A percentile compares a stretch with the other conserved stretches of the same genome.
Conservation (phyloP, 2,329 filamentous ascomycete species). For the Blastomyces silverae region DNA sequence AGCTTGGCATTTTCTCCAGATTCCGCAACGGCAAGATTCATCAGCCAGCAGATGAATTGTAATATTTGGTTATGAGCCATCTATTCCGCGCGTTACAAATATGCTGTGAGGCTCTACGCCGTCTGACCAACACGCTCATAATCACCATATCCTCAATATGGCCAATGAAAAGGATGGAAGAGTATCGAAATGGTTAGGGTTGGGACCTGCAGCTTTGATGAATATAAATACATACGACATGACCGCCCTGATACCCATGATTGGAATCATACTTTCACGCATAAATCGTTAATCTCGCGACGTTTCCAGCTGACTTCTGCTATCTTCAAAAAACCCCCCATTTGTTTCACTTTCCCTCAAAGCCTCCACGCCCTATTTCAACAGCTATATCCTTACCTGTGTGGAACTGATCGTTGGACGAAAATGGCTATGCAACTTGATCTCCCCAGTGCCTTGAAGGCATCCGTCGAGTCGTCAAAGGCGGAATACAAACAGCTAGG, state of each 20-base stretch:
- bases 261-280: not conserved
- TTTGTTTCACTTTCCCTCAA: not conserved
- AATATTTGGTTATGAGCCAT: not conserved
- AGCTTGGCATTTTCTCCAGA: not conserved
- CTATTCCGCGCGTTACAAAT: not conserved
- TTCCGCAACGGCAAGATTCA: not conserved
- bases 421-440: not conserved
- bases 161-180: not conserved
- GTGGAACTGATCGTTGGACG: not conserved
- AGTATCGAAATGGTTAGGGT: not conserved
- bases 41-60: not conserved
- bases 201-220: not conserved
- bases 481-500: constrained; percentile 18
- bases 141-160: not conserved
- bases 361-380: not conserved
- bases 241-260: not conserved
- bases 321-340: not conserved
- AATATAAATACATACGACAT: not conserved
- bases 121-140: not conserved
- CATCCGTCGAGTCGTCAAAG: constrained; percentile 12
- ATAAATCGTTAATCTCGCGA: not conserved
- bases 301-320: not conserved
- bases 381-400: not conserved
- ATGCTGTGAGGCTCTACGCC: not conserved
- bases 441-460: not conserved